Conservation (phyloP, 2,329 filamentous ascomycete genomes). For the Trichoderma asperellum region DNA sequence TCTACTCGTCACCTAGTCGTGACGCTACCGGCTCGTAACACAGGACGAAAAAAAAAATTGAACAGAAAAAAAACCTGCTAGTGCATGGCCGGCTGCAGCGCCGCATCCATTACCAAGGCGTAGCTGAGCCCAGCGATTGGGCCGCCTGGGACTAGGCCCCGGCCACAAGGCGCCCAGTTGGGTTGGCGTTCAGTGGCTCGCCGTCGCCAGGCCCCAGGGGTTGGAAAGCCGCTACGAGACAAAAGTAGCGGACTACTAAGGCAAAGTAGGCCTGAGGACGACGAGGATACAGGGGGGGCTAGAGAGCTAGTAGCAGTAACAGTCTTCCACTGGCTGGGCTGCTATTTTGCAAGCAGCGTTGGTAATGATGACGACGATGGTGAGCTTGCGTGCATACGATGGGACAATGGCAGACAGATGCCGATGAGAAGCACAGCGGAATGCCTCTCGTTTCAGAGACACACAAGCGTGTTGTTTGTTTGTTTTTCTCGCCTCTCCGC, state of each 20-base stretch:
- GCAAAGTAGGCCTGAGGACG: background rate
- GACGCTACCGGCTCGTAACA: constrained; percentile 8
- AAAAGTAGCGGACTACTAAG: background rate
- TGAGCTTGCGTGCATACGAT: background rate
- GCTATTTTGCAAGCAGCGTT: background rate
- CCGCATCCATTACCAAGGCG: background rate
- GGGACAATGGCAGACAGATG: background rate
- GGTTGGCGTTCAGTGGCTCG: constrained; percentile 7
- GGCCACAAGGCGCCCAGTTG: constrained; percentile 1
- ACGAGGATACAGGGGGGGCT: background rate
- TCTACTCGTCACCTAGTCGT: background rate
- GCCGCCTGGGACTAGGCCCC: constrained; percentile 1
- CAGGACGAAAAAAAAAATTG: background rate
- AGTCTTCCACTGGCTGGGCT: background rate
- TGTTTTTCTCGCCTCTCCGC: background rate
- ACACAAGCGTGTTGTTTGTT: constrained; percentile 8
- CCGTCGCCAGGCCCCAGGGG: background rate
- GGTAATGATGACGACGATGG: background rate
- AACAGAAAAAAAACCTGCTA: constrained; percentile 12
- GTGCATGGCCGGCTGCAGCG: constrained; percentile 1
- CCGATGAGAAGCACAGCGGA: background rate
- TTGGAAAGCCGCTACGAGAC: background rate
- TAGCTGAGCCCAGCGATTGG: constrained; percentile 17
- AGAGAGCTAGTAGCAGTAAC: background rate
- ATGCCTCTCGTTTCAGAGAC: background rate